Conservation (phyloP, 2,329 filamentous ascomycete species). For the Cercospora sp. region DNA sequence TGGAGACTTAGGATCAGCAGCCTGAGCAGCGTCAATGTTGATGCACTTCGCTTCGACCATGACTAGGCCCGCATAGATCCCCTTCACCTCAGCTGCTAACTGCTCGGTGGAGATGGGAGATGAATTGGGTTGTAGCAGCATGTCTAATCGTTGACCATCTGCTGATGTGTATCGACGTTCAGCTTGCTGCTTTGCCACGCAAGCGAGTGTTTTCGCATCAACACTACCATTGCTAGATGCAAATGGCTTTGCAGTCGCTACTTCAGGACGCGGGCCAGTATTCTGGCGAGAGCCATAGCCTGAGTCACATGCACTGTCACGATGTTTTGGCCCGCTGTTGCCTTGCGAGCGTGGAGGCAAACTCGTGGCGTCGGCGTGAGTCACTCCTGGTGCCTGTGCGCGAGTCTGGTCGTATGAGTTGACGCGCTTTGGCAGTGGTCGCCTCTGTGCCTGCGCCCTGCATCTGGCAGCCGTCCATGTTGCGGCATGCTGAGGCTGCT, state of each 20-base stretch:
- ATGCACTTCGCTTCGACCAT: conserved; percentile 89
- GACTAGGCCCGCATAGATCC: conserved; percentile 78
- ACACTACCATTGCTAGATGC: not conserved
- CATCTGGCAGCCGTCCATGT: not conserved
- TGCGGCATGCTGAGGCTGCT: not conserved
- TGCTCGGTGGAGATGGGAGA: conserved; percentile 70
- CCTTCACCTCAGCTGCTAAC: conserved; percentile 76
- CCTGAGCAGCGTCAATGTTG: conserved; percentile 69
- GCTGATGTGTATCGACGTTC: conserved; percentile 7
- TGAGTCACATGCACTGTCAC: conserved; percentile 8
- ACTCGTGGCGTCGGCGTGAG: not conserved
- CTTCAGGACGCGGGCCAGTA: not conserved
- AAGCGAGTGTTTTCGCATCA: not conserved
- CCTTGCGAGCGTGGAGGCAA: not conserved
- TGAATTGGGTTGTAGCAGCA: conserved; percentile 32
- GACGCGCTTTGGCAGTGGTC: not conserved
- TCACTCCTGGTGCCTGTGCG: not conserved
- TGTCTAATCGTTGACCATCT: conserved; percentile 18
- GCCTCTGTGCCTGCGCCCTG: not conserved
- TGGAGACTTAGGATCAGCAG: conserved; percentile 53
- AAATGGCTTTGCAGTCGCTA: not conserved
- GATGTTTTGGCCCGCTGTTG: not conserved
- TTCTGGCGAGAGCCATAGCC: conserved; percentile 10
- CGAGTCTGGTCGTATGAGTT: not conserved
- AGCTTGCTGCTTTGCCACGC: not conserved